phyloP scores from a whole-genome alignment of 371 early-diverging fungal species.

The Synchytrium microbalum region DNA sequence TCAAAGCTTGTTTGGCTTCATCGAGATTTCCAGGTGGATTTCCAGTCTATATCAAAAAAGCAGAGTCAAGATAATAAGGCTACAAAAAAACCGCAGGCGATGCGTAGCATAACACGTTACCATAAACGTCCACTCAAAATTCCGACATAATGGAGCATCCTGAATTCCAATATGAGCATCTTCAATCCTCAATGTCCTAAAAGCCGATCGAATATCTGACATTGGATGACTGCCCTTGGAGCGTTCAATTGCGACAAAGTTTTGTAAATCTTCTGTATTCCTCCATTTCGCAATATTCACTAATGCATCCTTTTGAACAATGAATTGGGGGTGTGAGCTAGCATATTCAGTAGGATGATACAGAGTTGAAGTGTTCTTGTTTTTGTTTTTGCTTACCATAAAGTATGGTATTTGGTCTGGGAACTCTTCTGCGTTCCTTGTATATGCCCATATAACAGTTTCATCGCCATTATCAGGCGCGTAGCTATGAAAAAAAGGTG shows the following conservation, averaged over 20 bases:
- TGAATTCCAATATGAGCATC: neutral
- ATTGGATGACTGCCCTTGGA: conserved; percentile 9
- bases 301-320: conserved; percentile 20
- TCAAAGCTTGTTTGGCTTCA: conserved; percentile 18
- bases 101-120: too few species aligned
- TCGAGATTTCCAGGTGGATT: conserved; percentile 15
- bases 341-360: too few species aligned
- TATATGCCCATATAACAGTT: neutral
- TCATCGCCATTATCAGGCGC: neutral
- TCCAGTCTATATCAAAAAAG: conserved; percentile 6
- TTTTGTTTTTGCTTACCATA: too few species aligned
- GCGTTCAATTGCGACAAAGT: conserved; percentile 24
- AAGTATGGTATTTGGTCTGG: neutral
- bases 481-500: too few species aligned
- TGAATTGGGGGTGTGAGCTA: neutral
- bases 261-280: conserved; percentile 16
- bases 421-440: too few species aligned
- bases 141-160: neutral
- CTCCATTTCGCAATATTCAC: conserved; percentile 12
- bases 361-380: too few species aligned
- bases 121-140: conserved; percentile 17
- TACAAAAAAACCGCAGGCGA: conserved; percentile 6
- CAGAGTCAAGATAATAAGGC: neutral
- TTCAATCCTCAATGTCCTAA: neutral
- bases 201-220: neutral